Percentiles rank a stretch among this genome's conserved stretches.
Evolutionary conservation across 2,329 filamentous ascomycete genomes (phyloP).

Genomic region (Neopestalotiopsis sp.): DNA sequence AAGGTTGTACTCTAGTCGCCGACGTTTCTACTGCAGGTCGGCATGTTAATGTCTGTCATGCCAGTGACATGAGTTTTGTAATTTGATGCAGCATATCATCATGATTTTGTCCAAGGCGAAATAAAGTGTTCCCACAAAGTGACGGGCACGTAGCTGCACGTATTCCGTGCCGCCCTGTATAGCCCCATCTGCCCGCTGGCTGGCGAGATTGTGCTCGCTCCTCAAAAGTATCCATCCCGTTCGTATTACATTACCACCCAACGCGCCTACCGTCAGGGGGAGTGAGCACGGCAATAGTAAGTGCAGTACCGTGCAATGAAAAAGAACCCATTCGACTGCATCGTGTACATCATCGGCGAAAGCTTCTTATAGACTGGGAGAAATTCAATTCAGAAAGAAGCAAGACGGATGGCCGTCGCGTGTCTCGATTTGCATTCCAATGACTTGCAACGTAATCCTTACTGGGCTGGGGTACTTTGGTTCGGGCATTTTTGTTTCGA

Average conservation of each 20-base stretch:
- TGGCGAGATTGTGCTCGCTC: slow-evolving; percentile 1
- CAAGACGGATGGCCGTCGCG: not conserved
- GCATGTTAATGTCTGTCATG: not conserved
- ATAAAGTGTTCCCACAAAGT: slow-evolving; percentile 3
- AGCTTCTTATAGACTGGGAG: not conserved
- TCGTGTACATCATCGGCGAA: not conserved
- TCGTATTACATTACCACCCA: not conserved
- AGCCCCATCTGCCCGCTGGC: not conserved
- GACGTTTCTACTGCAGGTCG: not conserved
- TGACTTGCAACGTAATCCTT: slow-evolving; percentile 1
- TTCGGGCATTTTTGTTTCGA: not conserved
- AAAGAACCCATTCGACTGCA: not conserved
- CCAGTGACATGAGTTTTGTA: not conserved
- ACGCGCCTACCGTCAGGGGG: not conserved
- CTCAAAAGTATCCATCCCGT: slow-evolving; percentile 1
- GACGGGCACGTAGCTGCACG: slow-evolving; percentile 1
- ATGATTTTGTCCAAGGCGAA: slow-evolving; percentile 3
- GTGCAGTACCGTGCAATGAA: not conserved
- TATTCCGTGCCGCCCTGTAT: slow-evolving; percentile 1
- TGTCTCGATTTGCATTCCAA: not conserved
- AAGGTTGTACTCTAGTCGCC: not conserved
- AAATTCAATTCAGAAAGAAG: not conserved
- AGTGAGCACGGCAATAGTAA: not conserved
- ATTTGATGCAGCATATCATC: not conserved
- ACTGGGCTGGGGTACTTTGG: not conserved